Evolutionary conservation across 495 filamentous ascomycete genomes (phyloP).

Genomic region (Xylaria telfairii): DNA sequence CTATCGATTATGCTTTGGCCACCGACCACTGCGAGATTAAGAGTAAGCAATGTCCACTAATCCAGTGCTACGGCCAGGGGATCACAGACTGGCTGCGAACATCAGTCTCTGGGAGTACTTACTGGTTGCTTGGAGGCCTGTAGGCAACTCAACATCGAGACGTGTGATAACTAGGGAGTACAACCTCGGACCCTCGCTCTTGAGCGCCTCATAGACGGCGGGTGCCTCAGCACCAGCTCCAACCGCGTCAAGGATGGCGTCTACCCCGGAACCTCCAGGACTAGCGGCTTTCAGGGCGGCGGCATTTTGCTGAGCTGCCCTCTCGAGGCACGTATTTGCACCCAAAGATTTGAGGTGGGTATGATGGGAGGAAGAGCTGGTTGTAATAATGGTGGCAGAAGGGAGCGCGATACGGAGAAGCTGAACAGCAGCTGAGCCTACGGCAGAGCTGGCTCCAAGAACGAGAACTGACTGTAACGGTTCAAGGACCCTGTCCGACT

Average conservation of each 20-base stretch:
- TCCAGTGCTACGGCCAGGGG: no score
- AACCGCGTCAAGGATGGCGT: not conserved
- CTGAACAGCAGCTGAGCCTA: not conserved
- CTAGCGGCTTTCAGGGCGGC: not conserved
- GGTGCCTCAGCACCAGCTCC: not conserved
- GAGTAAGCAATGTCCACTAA: not conserved
- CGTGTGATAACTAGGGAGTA: not conserved
- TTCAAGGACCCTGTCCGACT: not conserved
- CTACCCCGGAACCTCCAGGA: not conserved
- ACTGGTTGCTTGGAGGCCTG: not conserved
- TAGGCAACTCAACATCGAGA: not conserved
- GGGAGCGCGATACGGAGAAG: slow-evolving; percentile 1
- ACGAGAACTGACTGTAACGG: not conserved
- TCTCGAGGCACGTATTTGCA: not conserved
- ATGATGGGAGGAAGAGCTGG: not conserved
- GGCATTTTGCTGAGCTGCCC: not conserved
- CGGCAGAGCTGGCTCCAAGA: not conserved
- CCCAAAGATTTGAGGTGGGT: not conserved
- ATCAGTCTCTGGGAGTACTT: not conserved
- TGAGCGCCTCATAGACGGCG: not conserved
- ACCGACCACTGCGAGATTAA: not conserved
- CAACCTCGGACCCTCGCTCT: not conserved
- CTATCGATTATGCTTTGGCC: not conserved
- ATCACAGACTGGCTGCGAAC: not conserved
- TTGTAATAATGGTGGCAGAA: not conserved